Conservation (phyloP, 192 early-diverging fungal genomes). For the Coemansia sp. region DNA sequence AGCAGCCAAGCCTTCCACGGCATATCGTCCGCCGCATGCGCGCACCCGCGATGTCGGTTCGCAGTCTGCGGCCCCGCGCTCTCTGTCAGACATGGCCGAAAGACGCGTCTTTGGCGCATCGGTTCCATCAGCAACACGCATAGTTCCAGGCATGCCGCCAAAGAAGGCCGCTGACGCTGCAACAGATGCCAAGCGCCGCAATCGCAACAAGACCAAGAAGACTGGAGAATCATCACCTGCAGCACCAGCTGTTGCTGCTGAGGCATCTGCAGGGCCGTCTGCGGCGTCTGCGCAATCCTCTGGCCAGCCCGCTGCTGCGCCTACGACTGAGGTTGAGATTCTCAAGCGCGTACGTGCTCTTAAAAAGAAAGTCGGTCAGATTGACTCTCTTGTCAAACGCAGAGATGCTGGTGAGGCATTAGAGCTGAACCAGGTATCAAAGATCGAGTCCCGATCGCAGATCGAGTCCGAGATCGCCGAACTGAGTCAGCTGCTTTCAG, state of each 20-base stretch:
- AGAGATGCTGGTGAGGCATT: conserved; percentile 74
- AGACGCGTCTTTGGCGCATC: conserved; percentile 23
- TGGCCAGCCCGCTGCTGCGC: conserved; percentile 5
- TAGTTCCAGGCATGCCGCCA: conserved; percentile 41
- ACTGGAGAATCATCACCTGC: conserved; percentile 56
- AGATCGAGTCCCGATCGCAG: conserved; percentile 30
- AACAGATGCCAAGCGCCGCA: conserved; percentile 72
- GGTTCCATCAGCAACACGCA: neutral
- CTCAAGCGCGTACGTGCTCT: conserved; percentile 86
- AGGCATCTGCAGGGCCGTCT: conserved; percentile 55
- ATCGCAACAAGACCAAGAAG: conserved; percentile 72
- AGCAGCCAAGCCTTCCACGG: conserved; percentile 50
- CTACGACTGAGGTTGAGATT: conserved; percentile 60
- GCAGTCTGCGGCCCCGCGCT: conserved; percentile 29
- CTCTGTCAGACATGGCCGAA: conserved; percentile 45
- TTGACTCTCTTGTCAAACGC: conserved; percentile 79
- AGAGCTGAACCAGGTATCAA: conserved; percentile 61
- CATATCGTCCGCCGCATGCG: conserved; percentile 72
- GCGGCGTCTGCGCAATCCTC: conserved; percentile 20
- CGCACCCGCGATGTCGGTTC: conserved; percentile 44
- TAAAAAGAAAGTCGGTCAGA: conserved; percentile 91
- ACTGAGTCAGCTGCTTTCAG: conserved; percentile 23
- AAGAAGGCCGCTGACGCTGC: conserved; percentile 40
- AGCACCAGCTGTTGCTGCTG: conserved; percentile 4
- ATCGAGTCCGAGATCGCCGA: conserved; percentile 39